Conservation (phyloP, 352 stramenopile genomes). For the Phytophthora idaei region DNA sequence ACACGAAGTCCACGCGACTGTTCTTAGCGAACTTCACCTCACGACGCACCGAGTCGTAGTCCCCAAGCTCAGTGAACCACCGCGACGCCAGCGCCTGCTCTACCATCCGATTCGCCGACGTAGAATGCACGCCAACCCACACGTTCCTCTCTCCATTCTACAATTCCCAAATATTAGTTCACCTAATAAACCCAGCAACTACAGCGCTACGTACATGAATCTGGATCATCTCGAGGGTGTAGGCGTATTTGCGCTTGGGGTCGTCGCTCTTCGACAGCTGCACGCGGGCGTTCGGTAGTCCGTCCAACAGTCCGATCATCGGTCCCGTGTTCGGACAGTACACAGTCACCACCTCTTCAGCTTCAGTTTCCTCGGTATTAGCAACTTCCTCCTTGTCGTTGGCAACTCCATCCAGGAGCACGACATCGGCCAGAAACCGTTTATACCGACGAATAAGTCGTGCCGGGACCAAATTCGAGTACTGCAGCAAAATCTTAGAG, state of each 20-base stretch:
- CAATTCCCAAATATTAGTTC: constrained; percentile 10
- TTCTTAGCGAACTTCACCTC: constrained; percentile 85
- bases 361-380: constrained; percentile 15
- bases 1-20: constrained; percentile 85
- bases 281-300: constrained; percentile 58
- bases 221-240: constrained; percentile 87
- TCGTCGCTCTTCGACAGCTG: constrained; percentile 81
- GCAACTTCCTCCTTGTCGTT: constrained; percentile 13
- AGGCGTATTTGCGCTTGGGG: constrained; percentile 81
- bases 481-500: constrained; percentile 53
- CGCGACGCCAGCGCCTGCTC: constrained; percentile 60
- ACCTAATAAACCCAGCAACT: background rate
- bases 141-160: constrained; percentile 73
- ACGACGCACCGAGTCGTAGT: constrained; percentile 57
- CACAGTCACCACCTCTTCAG: constrained; percentile 56
- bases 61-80: constrained; percentile 71
- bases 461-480: constrained; percentile 58
- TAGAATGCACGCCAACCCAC: constrained; percentile 84
- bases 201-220: constrained; percentile 58
- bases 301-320: constrained; percentile 81
- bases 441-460: constrained; percentile 80
- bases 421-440: constrained; percentile 81
- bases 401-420: constrained; percentile 40
- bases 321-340: constrained; percentile 86
- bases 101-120: constrained; percentile 82